Evolutionary conservation across 352 stramenopile genomes (phyloP), one percentile per base, ranked within the genome.

Genomic region (Peronospora belbahrii): DNA sequence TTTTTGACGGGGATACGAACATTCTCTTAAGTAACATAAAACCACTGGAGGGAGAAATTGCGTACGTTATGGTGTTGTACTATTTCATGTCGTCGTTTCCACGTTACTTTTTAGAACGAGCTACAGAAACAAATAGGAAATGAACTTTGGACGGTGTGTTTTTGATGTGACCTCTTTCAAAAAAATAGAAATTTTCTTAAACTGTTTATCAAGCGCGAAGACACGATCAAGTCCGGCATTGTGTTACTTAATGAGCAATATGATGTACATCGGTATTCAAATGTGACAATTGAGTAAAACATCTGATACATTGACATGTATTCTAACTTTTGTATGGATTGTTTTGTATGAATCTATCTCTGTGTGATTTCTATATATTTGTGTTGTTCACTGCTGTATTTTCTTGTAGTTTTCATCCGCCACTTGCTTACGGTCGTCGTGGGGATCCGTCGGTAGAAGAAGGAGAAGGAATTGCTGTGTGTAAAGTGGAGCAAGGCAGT

Each of bases 191-290:
- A 51, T 1, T 63, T 78, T 25, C 31, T 74, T 6, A 77, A 80
- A 44, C 69, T 91, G n/a, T 86, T 84, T 24, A 65, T 81, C 59
- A 86, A 85, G 67, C 79, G 79, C 7, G 79, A 91, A 19, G 62
- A 74, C 25, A 86, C 79, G 22, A 87, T 91, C 47, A 74, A 64
- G 13, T 68, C 70, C 0, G 79, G 79, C 0, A 86, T 88, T 52
- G 48, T 91, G 6, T 42, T 86, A 23, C 56, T 83, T 4, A 78
- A 70, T 18, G 79, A 91, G 59, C 79, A 91, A 54, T 91, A 83
- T 47, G 79, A 91, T 49, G 76, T 91, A 30, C 79, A 90, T 44
- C 72, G 76, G 76, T 88, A 46, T 6, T 48, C 11, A n/a, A n/a
- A n/a, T n/a, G n/a, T n/a, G n/a, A n/a, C n/a, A n/a, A n/a, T n/a